A percentile compares a stretch with the other conserved stretches of the same genome.
Evolutionary conservation across 2,329 filamentous ascomycete genomes (phyloP).

Genomic region (Aspergillus brunneoviolaceus): DNA sequence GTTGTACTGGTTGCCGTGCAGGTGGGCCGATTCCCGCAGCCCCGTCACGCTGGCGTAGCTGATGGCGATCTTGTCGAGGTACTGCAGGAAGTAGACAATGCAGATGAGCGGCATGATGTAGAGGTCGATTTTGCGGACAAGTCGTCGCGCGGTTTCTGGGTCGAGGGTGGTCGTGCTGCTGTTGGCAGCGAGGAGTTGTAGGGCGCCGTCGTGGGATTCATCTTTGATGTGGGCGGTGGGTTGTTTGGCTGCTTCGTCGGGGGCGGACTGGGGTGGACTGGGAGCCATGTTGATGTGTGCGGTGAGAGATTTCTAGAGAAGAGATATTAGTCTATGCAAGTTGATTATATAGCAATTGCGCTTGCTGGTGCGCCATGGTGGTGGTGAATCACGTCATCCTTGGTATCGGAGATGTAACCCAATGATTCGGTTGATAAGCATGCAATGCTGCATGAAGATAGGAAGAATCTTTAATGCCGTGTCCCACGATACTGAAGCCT

Average conservation of each 20-base stretch:
- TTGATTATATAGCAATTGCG: neutral
- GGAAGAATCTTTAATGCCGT: too few species aligned
- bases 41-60: constrained; percentile 31
- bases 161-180: neutral
- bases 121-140: constrained; percentile 16
- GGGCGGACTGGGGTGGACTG: neutral
- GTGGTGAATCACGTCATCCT: neutral
- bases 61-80: constrained; percentile 28
- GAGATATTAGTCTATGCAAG: too few species aligned
- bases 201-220: neutral
- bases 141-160: neutral
- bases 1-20: constrained; percentile 46
- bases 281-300: neutral
- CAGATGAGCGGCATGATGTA: constrained; percentile 33
- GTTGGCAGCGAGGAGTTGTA: neutral
- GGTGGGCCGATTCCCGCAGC: constrained; percentile 30
- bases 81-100: constrained; percentile 33
- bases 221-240: neutral
- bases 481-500: too few species aligned
- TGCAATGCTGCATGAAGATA: neutral
- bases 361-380: neutral
- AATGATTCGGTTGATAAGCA: neutral
- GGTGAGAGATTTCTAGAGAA: neutral
- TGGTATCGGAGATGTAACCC: neutral
- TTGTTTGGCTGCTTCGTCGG: neutral